Percentiles rank a stretch among this genome's conserved stretches.
These are phyloP conservation scores for Mucor mucedo DNA, from an alignment of 371 early-diverging fungal species.

Conservation along the genomic window DNA sequence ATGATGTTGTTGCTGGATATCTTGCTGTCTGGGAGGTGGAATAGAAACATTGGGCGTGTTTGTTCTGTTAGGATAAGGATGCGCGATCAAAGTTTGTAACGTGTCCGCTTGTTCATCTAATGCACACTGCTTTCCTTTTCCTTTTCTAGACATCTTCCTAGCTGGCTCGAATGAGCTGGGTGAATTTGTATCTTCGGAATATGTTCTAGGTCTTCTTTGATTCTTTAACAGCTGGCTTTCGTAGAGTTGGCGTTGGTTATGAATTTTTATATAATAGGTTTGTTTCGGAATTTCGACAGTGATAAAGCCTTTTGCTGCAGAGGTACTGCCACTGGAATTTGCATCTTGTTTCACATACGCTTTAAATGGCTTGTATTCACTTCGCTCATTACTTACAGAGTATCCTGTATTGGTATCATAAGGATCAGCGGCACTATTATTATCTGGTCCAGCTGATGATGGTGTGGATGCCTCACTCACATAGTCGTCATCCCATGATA, in stretches of 20 bases:
- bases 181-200: constrained; percentile 11
- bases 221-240: constrained; percentile 33
- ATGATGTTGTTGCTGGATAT: constrained; percentile 18
- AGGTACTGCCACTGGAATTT: constrained; percentile 13
- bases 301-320: constrained; percentile 39
- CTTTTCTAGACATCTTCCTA: constrained; percentile 24
- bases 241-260: constrained; percentile 36
- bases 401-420: not conserved
- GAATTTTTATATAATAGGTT: constrained; percentile 41
- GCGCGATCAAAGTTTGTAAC: constrained; percentile 4
- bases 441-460: not conserved
- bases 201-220: constrained; percentile 23
- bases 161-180: constrained; percentile 19
- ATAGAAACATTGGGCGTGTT: constrained; percentile 16
- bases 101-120: constrained; percentile 12
- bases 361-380: constrained; percentile 2
- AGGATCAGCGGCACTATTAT: constrained; percentile 4
- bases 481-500: not conserved
- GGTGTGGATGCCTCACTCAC: not conserved
- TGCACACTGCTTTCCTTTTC: constrained; percentile 10
- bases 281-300: constrained; percentile 40
- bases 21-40: constrained; percentile 15
- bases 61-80: constrained; percentile 1
- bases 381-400: not conserved
- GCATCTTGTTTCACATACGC: not conserved